Evolutionary conservation across 352 stramenopile species (phyloP).

Genomic region (Globisporangium paddicum): DNA sequence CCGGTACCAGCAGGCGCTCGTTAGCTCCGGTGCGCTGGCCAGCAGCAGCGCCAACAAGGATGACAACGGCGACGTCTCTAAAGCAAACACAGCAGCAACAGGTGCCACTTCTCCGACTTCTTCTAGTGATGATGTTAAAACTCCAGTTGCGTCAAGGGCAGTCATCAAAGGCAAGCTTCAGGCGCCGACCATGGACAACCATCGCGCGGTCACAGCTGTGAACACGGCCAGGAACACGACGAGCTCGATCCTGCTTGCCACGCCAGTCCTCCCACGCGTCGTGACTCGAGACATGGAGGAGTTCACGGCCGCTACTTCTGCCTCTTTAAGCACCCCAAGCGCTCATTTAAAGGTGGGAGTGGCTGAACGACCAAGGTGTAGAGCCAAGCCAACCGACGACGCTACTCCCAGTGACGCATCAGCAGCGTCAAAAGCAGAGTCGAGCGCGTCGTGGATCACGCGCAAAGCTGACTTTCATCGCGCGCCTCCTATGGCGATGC

Average conservation of each 20-base stretch:
- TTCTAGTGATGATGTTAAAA: background rate
- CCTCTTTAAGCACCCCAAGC: too few relatives aligned
- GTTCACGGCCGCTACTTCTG: background rate
- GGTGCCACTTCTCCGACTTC: background rate
- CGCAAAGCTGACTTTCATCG: conserved; percentile 9
- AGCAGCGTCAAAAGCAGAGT: background rate
- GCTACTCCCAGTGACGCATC: background rate
- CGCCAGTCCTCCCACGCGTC: background rate
- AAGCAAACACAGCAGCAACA: background rate
- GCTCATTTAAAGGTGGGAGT: background rate
- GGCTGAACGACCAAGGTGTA: background rate
- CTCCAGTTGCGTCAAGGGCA: background rate
- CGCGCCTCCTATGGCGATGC: background rate
- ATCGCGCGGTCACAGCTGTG: background rate
- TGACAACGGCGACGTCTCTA: background rate
- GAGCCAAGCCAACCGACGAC: background rate
- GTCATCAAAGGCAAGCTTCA: background rate
- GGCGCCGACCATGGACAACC: background rate
- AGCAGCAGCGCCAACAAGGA: background rate
- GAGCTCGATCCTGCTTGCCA: background rate
- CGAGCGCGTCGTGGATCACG: conserved; percentile 2
- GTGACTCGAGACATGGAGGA: conserved; percentile 1
- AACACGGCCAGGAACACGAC: background rate
- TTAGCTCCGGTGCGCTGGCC: background rate
- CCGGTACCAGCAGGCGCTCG: conserved; percentile 50